Base-by-base conservation (phyloP, 257 asterid genomes). In the Phtheirospermum japonicum region DNA sequence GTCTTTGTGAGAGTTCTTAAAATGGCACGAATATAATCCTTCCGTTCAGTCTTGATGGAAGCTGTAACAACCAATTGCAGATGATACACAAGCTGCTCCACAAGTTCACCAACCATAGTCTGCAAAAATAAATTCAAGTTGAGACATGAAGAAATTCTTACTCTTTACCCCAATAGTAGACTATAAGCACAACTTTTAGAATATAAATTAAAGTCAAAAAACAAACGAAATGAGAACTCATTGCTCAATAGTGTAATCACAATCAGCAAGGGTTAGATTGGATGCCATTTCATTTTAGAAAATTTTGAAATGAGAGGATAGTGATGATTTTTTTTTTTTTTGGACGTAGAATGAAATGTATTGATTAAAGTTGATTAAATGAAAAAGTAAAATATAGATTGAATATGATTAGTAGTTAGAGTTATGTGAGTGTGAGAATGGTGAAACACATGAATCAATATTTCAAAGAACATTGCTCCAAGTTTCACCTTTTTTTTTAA, bases 1-100 rank as follows among this genome's bases (percentile, higher is more conserved):
- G 79, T 73, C 66, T 72, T 71, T 26, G 78, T 76, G 61, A 87
- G 75, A 67, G 87, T 71, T 74, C 67, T 87, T 54, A 89, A 66
- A 59, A 79, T 76, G 2, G 65, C 37, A 5, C 76, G 89, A 46
- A 76, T 77, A 67, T 71, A 62, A 71, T 82, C 88, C 77, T 85
- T 89, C 70, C 83, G 81, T 71, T 85, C 89, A 71, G 71, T 89
- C 79, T 76, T 82, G 82, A 83, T 45, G 63, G 52, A 56, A 55
- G 79, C 75, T 16, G 93, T 83, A 61, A 80, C 80, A 19, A 80
- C 72, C 56, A 76, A 63, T 70, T 76, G 90, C 55, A 80, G 77
- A 73, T 80, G 85, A 72, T 52, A 76, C 42, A 93, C 85, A 64
- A 77, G 80, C 73, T 80, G 87, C 82, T 87, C 95, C 95, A 85